Base-by-base conservation (phyloP, 2,329 filamentous ascomycete genomes). In the Monosporascus sp. region DNA sequence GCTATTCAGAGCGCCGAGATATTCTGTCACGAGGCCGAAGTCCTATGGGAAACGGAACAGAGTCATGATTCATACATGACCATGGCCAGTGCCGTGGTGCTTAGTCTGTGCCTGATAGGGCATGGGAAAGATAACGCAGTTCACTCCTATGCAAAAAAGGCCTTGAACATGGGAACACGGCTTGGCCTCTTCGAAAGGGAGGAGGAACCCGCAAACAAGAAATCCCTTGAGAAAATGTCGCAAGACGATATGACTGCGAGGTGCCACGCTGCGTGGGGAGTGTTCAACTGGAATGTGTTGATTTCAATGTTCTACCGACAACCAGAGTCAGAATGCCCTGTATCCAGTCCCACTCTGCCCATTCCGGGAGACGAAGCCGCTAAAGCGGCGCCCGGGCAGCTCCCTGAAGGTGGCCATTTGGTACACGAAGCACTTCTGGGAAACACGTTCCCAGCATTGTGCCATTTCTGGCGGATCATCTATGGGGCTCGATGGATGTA, bases 281-380 rank as follows among this genome's bases (percentile, higher is more conserved):
- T 61, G 3, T 74, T 74, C 48, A 73, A 72, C 52, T 74, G 69
- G 69, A 68, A 66, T 52, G 61, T 69, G 72, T 55, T 69, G 24
- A 53, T 67, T 26, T 66, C 64, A 2, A 52, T 66, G 1, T 72
- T 68, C 50, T 67, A 71, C 37, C 65, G 67, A 7, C 67, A 70
- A 17, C 68, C 70, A 2, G 66, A 66, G 6, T 58, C 67, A 7
- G 52, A 59, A 16, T 59, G 57, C 31, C 63, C 63, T 0, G 50
- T 52, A 24, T 52, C 52, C 7, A 57, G 59, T 6, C 69, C 69
- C 0, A 22, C 36, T 3, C 34, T 65, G 3, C 64, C 63, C 2
- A 63, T 69, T 6, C 63, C 61, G 1, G 59, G 56, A 5, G 53
- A 45, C 17, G 20, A 17, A 36, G 11, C n/a, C 31, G 26, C n/a